These are phyloP conservation scores for Alternaria metachromatica DNA, from an alignment of 2,329 filamentous ascomycete species.

Conservation along the genomic window DNA sequence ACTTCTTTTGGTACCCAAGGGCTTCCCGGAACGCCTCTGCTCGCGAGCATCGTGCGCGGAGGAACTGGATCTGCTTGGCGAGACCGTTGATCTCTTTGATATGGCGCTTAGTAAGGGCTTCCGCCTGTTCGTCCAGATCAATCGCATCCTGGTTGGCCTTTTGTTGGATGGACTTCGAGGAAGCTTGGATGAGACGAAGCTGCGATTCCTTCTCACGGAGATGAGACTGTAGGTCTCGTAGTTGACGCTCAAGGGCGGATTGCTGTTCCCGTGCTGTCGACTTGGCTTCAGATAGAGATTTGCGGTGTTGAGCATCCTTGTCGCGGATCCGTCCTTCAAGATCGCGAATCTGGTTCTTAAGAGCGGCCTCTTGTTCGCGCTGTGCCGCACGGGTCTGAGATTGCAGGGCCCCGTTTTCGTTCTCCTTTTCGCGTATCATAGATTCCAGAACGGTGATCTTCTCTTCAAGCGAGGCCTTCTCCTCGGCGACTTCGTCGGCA, in stretches of 20 bases:
- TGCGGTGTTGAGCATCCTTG: conserved; percentile 39
- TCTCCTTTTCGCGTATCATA: conserved; percentile 48
- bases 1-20: conserved; percentile 85
- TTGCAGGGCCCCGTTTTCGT: conserved; percentile 23
- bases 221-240: conserved; percentile 28
- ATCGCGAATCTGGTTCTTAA: conserved; percentile 59
- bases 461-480: conserved; percentile 66
- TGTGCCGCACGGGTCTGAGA: conserved; percentile 62
- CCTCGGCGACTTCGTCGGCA: conserved; percentile 51
- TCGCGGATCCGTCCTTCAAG: conserved; percentile 37
- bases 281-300: conserved; percentile 36
- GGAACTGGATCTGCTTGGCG: conserved; percentile 87
- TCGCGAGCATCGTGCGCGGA: conserved; percentile 79
- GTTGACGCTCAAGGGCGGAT: conserved; percentile 58
- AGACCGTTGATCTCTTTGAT: conserved; percentile 80
- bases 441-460: conserved; percentile 55
- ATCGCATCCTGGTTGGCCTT: conserved; percentile 40
- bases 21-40: conserved; percentile 82
- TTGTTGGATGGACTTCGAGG: conserved; percentile 36
- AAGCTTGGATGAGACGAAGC: conserved; percentile 34
- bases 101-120: conserved; percentile 72
- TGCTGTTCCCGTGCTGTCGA: conserved; percentile 52
- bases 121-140: conserved; percentile 55
- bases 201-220: conserved; percentile 38
- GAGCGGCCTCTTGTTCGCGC: conserved; percentile 54